phyloP scores from a whole-genome alignment of 164 flowering plant genomes.

The Dillenia turbinata region DNA sequence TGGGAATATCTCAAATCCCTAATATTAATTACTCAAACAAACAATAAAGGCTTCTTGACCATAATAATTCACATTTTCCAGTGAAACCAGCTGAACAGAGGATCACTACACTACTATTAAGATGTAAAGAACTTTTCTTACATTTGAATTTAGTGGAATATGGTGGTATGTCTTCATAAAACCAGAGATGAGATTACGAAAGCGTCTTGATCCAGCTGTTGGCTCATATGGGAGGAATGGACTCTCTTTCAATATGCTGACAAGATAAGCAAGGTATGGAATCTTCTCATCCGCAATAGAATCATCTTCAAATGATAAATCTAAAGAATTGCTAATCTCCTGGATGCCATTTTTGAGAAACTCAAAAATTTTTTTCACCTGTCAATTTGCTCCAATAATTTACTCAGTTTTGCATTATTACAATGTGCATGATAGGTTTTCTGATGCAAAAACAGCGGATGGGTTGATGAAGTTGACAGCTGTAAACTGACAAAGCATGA shows the following conservation, averaged over 20 bases:
- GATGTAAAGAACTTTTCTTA: conserved; percentile 31
- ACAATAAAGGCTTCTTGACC: no score
- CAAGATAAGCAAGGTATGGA: conserved; percentile 91
- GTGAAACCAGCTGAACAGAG: no score
- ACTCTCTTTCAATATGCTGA: conserved; percentile 57
- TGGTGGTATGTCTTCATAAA: conserved; percentile 90
- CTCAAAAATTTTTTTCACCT: conserved; percentile 89
- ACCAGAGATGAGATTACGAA: conserved; percentile 75
- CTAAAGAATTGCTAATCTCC: conserved; percentile 85
- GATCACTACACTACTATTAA: no score
- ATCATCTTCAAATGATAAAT: conserved; percentile 88
- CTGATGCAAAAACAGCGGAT: conserved; percentile 11
- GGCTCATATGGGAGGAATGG: conserved; percentile 79
- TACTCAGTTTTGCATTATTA: no score
- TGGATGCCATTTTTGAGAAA: conserved; percentile 86
- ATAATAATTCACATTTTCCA: no score
- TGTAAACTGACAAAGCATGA: conserved; percentile 93
- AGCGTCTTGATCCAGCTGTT: conserved; percentile 82
- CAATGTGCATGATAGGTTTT: not conserved
- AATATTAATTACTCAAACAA: no score
- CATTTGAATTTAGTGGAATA: conserved; percentile 68
- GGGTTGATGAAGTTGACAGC: conserved; percentile 96
- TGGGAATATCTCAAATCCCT: no score
- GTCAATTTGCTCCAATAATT: conserved; percentile 22
- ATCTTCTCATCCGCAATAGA: conserved; percentile 98